These are phyloP conservation scores for Monosporozyma servazzii DNA, from an alignment of 805 yeast species.

Conservation along the genomic window DNA sequence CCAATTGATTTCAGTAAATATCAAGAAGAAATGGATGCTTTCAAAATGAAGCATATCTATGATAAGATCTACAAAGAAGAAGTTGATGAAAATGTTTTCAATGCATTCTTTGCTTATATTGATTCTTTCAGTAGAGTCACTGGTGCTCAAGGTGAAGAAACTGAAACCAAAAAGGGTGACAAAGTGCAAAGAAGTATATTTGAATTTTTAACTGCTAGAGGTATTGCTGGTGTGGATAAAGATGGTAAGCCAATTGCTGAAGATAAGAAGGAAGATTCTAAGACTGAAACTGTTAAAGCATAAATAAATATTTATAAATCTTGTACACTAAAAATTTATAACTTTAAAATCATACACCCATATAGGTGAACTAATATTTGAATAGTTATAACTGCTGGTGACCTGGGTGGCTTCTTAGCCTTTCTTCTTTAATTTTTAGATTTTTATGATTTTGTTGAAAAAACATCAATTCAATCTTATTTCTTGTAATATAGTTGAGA, in stretches of 20 bases:
- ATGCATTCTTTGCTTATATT: slow-evolving; percentile 84
- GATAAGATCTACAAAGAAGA: slow-evolving; percentile 91
- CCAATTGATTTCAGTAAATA: slow-evolving; percentile 59
- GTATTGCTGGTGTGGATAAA: slow-evolving; percentile 23
- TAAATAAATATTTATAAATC: neutral
- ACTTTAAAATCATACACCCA: neutral
- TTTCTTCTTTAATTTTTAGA: no score
- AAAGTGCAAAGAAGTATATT: slow-evolving; percentile 29
- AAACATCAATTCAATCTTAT: no score
- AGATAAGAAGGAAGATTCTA: neutral
- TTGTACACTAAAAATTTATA: neutral
- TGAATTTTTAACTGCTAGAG: slow-evolving; percentile 36
- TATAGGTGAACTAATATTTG: neutral
- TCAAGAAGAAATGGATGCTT: slow-evolving; percentile 64
- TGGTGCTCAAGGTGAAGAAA: slow-evolving; percentile 42
- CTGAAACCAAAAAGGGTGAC: slow-evolving; percentile 23
- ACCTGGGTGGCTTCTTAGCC: no score
- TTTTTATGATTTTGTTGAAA: no score
- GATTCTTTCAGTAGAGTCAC: slow-evolving; percentile 58
- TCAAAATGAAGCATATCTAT: slow-evolving; percentile 81
- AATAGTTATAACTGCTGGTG: no score
- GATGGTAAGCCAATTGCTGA: slow-evolving; percentile 1
- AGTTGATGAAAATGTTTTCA: slow-evolving; percentile 74
- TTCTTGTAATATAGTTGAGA: no score
- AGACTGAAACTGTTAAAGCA: neutral